Evolutionary conservation across 2,329 filamentous ascomycete genomes (phyloP), one percentile per base, ranked within the genome.

Genomic region (Aspergillus puulaauensis): DNA sequence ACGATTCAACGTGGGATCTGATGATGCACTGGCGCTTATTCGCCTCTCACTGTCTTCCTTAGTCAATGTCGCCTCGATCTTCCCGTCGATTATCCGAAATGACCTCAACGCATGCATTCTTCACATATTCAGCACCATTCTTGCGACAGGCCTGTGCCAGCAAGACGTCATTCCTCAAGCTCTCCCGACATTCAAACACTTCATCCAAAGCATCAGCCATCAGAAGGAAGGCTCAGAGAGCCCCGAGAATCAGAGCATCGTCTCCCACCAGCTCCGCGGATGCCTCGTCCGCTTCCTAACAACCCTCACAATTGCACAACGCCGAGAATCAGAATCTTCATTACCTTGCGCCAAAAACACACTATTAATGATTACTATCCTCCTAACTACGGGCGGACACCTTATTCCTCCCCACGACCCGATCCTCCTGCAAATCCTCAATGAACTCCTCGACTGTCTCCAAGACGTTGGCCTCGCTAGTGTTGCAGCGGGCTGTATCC

Each of bases 31-130:
- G 17, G 80, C 88, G 2, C 84, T 99, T 3, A 86, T 97, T 50
- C 87, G 87, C 23, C 86, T 90, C 2, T 88, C 91, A 0, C 82
- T 99, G 2, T 90, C 93, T 59, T 91, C 95, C 1, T 84, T 99
- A 2, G 95, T 98, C 3, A 91, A 98, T 69, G 93, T 95, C 1
- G 93, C 95, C 6, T 91, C 96, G 61, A 92, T 98, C 15, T 99
- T 99, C 76, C 96, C 96, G 0, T 87, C 90, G 2, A 93, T 99
- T 67, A 99, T 99, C 79, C 95, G 95, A 71, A 93, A 92, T 9
- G 95, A 99, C 72, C 82, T 99, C 6, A 92, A 98, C 70, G 93
- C 95, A 40, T 98, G 93, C 69, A 96, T 98, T 64, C 85, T 99
- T 50, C 93, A 99, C 77, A 96, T 98, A 55, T 97, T 98, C 70